Percentiles rank a stretch among this genome's conserved stretches.
Conservation (phyloP, 495 filamentous ascomycete species). For the Penicillium verhagenii region DNA sequence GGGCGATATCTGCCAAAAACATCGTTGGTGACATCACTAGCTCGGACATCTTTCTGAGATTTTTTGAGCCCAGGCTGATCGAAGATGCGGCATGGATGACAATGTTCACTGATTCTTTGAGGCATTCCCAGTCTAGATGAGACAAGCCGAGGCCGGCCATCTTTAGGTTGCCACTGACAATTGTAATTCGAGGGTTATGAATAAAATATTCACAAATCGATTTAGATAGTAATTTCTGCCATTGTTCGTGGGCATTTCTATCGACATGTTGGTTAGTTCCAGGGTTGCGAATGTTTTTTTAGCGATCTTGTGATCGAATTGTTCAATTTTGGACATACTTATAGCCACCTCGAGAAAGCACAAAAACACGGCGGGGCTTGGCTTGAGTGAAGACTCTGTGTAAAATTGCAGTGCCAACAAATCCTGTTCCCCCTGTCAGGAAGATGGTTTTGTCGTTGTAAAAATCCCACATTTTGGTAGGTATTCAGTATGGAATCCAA, state of each 20-base stretch:
- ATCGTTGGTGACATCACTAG: background rate
- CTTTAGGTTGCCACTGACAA: background rate
- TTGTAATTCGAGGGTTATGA: background rate
- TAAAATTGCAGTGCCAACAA: background rate
- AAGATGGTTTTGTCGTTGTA: background rate
- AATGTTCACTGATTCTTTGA: background rate
- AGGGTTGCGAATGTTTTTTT: too few relatives aligned
- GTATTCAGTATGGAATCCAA: too few relatives aligned
- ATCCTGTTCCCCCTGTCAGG: background rate
- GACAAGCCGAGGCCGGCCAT: background rate
- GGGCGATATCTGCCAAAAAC: background rate
- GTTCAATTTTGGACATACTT: background rate
- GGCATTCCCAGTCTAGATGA: background rate
- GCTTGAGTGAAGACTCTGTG: background rate
- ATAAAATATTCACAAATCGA: background rate
- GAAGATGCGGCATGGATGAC: background rate
- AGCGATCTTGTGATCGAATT: too few relatives aligned
- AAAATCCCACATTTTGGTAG: background rate
- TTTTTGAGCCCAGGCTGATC: background rate
- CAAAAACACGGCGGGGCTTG: background rate
- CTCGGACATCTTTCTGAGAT: background rate
- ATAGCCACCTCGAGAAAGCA: background rate
- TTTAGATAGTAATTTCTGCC: background rate
- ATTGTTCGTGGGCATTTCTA: background rate
- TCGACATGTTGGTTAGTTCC: background rate